Base-by-base conservation (phyloP, 768 basidiomycete genomes). In the Sarcomyxa edulis region DNA sequence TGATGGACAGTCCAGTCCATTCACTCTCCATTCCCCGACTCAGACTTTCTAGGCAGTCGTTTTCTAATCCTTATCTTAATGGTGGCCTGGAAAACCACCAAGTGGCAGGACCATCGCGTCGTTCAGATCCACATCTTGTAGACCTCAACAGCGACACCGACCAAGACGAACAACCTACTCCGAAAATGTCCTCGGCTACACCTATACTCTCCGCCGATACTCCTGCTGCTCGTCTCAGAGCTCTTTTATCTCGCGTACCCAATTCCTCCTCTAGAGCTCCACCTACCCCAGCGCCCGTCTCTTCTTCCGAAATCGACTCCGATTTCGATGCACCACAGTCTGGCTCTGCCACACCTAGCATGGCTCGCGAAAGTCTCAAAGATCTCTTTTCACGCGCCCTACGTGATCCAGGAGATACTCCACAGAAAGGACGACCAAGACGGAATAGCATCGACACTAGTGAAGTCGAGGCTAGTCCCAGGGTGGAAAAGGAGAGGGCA, bases 301-400 rank as follows among this genome's bases (percentile, higher is more conserved):
- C 66, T 18, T 56, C 60, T 5, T 72, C 73, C 32, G 72, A 75
- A 37, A 54, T 68, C 7, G 78, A 79, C 29, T 78, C 76, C 14
- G 78, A 81, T 51, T 78, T 74, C 44, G 78, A 81, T 36, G 61
- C 65, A 12, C 70, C 67, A 8, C 63, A 66, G 21, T 57, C 58
- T 22, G 61, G 51, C 2, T 48, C 58, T 35, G 55, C 53, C 24
- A 57, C 61, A 7, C 68, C 70, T 20, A 79, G 74, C 39, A 49
- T 72, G 35, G 72, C 74, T 12, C 72, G 72, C 32, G 73, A 76
- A 46, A 80, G 69, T 52, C 52, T 87, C 32, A 81, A 69, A 52
- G 70, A 76, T 41, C 64, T 88, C 21, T 84, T 88, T 52, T 74
- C 74, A n/a, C 70, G 68, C 39, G 81, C 78, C 2, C 61, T 78